Conservation (phyloP, 164 flowering plant species). For the Chimonanthus salicifolius region DNA sequence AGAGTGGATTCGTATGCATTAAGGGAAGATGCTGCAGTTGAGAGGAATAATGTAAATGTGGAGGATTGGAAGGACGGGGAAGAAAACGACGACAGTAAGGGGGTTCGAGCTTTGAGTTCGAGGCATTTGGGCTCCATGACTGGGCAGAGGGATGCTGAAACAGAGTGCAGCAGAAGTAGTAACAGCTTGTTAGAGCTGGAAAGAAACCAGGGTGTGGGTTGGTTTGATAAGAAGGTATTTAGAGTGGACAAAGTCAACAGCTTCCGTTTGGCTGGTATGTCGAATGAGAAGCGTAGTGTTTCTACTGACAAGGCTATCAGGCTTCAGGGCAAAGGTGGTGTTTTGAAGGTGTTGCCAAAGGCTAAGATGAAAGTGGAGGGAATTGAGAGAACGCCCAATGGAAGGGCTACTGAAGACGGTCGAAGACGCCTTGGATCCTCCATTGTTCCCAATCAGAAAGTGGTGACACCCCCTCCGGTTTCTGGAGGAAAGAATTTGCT, state of each 20-base stretch:
- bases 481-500: conserved; percentile 22
- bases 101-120: conserved; percentile 23
- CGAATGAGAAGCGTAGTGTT: conserved; percentile 26
- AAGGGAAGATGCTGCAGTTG: conserved; percentile 26
- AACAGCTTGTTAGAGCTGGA: conserved; percentile 13
- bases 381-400: conserved; percentile 18
- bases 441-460: conserved; percentile 18
- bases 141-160: conserved; percentile 25
- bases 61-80: conserved; percentile 11
- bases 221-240: conserved; percentile 22
- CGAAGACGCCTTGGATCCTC: conserved; percentile 23
- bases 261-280: conserved; percentile 17
- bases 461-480: conserved; percentile 15
- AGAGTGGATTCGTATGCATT: conserved; percentile 44
- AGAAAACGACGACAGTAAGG: conserved; percentile 15
- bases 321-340: conserved; percentile 66
- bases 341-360: conserved; percentile 64
- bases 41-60: conserved; percentile 20
- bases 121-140: conserved; percentile 14
- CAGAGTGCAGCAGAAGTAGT: conserved; percentile 29
- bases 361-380: conserved; percentile 40
- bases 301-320: background rate
- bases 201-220: conserved; percentile 18
- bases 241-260: conserved; percentile 34
- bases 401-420: conserved; percentile 18